Percentiles rank a stretch among this genome's conserved stretches.
Evolutionary conservation across 2,329 filamentous ascomycete species (phyloP).

Genomic region (Raffaelea arxii): DNA sequence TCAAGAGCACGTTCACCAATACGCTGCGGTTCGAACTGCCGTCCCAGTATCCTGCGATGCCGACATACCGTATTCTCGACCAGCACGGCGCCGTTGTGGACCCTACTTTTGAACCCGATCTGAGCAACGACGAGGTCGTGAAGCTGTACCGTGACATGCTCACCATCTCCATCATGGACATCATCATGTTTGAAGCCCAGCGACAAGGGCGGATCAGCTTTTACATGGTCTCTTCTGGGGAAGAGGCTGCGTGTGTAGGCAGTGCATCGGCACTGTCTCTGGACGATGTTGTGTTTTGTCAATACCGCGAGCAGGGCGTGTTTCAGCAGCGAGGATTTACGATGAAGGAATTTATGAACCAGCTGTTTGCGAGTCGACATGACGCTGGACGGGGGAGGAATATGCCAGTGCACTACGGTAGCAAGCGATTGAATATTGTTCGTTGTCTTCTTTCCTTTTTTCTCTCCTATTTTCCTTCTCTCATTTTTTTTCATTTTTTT

Average conservation of each 20-base stretch:
- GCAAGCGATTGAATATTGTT: slow-evolving; percentile 72
- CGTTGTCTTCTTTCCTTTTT: slow-evolving; percentile 16
- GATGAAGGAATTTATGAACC: slow-evolving; percentile 85
- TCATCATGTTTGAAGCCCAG: slow-evolving; percentile 97
- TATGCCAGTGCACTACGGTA: slow-evolving; percentile 97
- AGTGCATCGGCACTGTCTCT: slow-evolving; percentile 73
- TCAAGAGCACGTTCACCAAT: slow-evolving; percentile 87
- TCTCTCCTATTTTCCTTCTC: neutral
- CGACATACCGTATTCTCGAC: slow-evolving; percentile 86
- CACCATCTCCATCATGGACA: slow-evolving; percentile 73
- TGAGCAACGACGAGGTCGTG: slow-evolving; percentile 52
- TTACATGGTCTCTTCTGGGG: slow-evolving; percentile 93
- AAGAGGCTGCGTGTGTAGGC: slow-evolving; percentile 89
- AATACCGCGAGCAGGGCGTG: slow-evolving; percentile 89
- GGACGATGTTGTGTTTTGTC: slow-evolving; percentile 85
- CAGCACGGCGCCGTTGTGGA: slow-evolving; percentile 81
- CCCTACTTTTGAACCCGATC: slow-evolving; percentile 55
- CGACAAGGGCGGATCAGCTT: slow-evolving; percentile 89
- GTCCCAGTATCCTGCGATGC: slow-evolving; percentile 62
- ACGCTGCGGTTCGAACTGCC: slow-evolving; percentile 69
- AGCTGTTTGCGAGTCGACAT: slow-evolving; percentile 79
- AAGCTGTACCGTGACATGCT: slow-evolving; percentile 59
- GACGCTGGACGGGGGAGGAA: slow-evolving; percentile 78
- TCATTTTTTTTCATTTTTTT: too few relatives aligned
- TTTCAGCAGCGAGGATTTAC: slow-evolving; percentile 84